Conservation (phyloP, 352 stramenopile species). For the Pythium dissotocum region DNA sequence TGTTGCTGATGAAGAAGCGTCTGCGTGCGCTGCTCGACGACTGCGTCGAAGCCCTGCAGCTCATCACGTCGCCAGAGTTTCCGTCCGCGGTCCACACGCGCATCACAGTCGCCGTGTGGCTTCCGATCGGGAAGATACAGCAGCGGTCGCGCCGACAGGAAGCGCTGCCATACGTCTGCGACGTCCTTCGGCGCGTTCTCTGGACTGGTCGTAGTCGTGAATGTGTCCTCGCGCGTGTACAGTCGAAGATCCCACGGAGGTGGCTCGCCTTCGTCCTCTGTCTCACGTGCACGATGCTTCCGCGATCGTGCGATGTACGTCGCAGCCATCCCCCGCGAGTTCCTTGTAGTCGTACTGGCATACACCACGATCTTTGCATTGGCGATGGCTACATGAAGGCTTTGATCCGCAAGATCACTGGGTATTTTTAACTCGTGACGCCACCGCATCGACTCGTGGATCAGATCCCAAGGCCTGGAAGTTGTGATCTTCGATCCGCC, state of each 20-base stretch:
- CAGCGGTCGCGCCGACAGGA: constrained; percentile 34
- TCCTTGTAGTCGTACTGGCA: background rate
- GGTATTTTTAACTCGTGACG: background rate
- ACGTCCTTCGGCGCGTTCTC: constrained; percentile 18
- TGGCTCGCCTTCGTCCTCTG: background rate
- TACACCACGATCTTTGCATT: background rate
- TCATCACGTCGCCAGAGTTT: constrained; percentile 52
- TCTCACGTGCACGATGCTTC: background rate
- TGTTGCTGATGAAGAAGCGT: constrained; percentile 43
- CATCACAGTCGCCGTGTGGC: constrained; percentile 44
- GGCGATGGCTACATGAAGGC: no score
- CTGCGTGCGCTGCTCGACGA: constrained; percentile 39
- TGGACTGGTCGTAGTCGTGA: constrained; percentile 10
- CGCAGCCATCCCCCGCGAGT: background rate
- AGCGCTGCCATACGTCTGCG: constrained; percentile 35
- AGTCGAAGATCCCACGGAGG: constrained; percentile 38
- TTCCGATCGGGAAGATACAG: constrained; percentile 53
- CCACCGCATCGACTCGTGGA: background rate
- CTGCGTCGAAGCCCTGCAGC: constrained; percentile 40
- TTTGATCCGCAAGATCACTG: no score
- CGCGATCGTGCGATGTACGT: background rate
- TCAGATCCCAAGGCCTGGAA: background rate
- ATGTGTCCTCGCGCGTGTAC: constrained; percentile 44
- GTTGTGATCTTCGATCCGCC: background rate
- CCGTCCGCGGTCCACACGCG: constrained; percentile 18